phyloP scores from a whole-genome alignment of 2,329 filamentous ascomycete species.

The Zasmidium angulare region DNA sequence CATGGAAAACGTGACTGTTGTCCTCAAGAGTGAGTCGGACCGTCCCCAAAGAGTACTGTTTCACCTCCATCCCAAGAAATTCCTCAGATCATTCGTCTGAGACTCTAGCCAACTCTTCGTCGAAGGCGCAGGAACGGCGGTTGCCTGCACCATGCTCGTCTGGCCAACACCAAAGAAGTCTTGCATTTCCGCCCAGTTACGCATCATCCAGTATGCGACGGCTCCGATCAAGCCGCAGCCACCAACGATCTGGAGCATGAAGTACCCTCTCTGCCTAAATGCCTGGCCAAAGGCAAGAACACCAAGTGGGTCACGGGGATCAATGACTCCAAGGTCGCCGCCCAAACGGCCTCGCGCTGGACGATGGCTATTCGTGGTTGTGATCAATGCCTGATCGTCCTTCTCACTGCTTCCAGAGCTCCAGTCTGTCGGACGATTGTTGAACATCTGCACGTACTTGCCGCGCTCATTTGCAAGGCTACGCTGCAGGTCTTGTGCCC shows the following conservation, averaged over 20 bases:
- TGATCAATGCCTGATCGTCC: conserved; percentile 21
- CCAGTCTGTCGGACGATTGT: conserved; percentile 60
- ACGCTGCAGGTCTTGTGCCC: conserved; percentile 78
- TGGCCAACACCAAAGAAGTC: conserved; percentile 25
- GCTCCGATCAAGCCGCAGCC: conserved; percentile 73
- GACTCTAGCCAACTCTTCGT: conserved; percentile 4
- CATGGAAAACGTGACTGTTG: neutral
- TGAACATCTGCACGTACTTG: conserved; percentile 62
- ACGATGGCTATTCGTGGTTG: conserved; percentile 30
- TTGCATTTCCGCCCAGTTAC: conserved; percentile 32
- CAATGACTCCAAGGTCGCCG: conserved; percentile 40
- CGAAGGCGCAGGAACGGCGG: conserved; percentile 15
- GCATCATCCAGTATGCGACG: conserved; percentile 47
- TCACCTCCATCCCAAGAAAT: conserved; percentile 7
- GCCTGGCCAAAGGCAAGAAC: conserved; percentile 63
- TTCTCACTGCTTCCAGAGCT: conserved; percentile 53
- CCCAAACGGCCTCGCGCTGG: conserved; percentile 31
- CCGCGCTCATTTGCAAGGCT: conserved; percentile 73
- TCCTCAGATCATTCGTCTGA: neutral
- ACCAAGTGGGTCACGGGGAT: conserved; percentile 75
- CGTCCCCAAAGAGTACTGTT: neutral
- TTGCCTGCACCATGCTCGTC: conserved; percentile 12
- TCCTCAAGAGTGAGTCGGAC: neutral
- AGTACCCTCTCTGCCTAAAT: conserved; percentile 63
- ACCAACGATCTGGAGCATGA: conserved; percentile 71